These are phyloP conservation scores for Hanseniaspora hatyaiensis DNA, from an alignment of 805 yeast species.

Conservation along the genomic window DNA sequence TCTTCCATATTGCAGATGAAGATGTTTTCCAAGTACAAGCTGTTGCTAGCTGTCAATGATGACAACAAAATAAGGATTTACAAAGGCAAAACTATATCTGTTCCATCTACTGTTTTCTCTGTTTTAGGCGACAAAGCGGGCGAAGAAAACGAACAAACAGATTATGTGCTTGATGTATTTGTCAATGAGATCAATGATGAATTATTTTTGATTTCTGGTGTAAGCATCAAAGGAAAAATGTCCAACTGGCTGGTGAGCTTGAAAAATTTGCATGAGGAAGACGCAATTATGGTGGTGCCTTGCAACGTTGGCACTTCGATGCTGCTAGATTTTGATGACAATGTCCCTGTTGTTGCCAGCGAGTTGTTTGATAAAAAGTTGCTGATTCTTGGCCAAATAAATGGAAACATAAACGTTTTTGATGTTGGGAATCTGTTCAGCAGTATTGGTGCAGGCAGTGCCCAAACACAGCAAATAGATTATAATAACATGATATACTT, in stretches of 20 bases:
- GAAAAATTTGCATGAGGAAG: neutral
- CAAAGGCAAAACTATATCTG: conserved; percentile 36
- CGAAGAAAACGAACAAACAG: neutral
- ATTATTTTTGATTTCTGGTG: conserved; percentile 1
- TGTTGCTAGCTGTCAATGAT: conserved; percentile 66
- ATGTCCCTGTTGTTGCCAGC: conserved; percentile 1
- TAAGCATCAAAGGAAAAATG: conserved; percentile 4
- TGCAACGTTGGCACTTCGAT: neutral
- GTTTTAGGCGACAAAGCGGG: neutral
- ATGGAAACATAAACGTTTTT: conserved; percentile 7
- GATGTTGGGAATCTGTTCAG: conserved; percentile 1
- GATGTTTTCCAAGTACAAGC: conserved; percentile 25
- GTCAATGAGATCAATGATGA: neutral
- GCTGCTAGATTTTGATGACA: conserved; percentile 1
- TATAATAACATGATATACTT: neutral
- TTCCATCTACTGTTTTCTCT: neutral
- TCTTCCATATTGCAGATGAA: conserved; percentile 1
- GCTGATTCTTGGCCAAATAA: conserved; percentile 7
- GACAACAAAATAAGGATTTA: conserved; percentile 65
- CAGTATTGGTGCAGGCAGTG: neutral
- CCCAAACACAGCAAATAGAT: neutral
- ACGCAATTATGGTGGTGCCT: neutral
- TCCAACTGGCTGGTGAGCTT: conserved; percentile 3
- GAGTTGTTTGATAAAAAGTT: neutral
- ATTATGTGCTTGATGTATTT: conserved; percentile 6